Conservation (phyloP, 78 protist genomes). For the Dictyostelium discoideum region DNA sequence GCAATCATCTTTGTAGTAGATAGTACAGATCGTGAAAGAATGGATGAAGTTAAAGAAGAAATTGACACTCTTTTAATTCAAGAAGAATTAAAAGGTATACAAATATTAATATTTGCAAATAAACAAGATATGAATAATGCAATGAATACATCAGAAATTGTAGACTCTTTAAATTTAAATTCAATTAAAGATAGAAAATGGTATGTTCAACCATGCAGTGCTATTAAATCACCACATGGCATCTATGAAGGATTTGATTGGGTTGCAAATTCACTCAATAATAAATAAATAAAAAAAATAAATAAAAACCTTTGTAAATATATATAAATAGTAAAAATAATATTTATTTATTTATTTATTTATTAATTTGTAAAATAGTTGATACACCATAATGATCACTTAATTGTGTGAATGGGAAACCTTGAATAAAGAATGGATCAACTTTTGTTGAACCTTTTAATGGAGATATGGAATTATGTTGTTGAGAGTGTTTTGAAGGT, state of each 20-base stretch:
- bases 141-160: constrained; percentile 88
- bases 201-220: constrained; percentile 88
- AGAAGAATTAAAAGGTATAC: not conserved
- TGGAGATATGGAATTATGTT: not conserved
- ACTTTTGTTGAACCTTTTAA: constrained; percentile 46
- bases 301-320: too few relatives aligned
- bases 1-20: constrained; percentile 92
- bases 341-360: not conserved
- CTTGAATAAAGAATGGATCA: constrained; percentile 73
- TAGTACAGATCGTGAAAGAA: constrained; percentile 85
- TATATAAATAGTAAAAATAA: too few relatives aligned
- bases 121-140: constrained; percentile 89
- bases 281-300: not conserved
- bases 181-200: constrained; percentile 85
- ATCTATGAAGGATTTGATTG: constrained; percentile 94
- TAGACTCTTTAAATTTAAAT: constrained; percentile 87
- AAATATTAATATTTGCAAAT: not conserved
- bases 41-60: constrained; percentile 79
- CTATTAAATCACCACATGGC: constrained; percentile 83
- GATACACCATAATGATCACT: constrained; percentile 79
- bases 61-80: not conserved
- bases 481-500: not conserved
- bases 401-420: constrained; percentile 73
- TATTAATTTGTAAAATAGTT: constrained; percentile 10
- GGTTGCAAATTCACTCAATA: constrained; percentile 12